Conservation (phyloP, 768 basidiomycete species). For the Mycena floridula region DNA sequence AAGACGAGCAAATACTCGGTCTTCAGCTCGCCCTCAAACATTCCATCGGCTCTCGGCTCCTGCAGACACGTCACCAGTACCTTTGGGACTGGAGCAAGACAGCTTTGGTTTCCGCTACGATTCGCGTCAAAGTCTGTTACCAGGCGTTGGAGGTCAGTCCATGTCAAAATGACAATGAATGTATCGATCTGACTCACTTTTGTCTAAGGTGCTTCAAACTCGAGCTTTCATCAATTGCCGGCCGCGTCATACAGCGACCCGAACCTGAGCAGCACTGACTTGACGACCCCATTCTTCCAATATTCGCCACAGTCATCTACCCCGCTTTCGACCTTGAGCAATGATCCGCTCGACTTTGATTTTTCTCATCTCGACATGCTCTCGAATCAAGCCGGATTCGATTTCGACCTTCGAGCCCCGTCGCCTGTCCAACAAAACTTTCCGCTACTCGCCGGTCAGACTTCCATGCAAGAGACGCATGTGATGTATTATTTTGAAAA, state of each 20-base stretch:
- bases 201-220: conserved; percentile 30
- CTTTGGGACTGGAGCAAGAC: conserved; percentile 16
- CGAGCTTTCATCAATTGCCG: conserved; percentile 29
- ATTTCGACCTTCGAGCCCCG: conserved; percentile 21
- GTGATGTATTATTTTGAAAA: conserved; percentile 73
- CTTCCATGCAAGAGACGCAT: conserved; percentile 45
- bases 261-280: conserved; percentile 22
- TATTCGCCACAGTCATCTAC: conserved; percentile 22
- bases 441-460: conserved; percentile 28
- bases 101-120: conserved; percentile 6
- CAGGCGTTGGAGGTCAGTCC: conserved; percentile 40
- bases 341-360: conserved; percentile 21
- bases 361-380: conserved; percentile 26
- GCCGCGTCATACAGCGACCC: conserved; percentile 27
- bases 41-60: conserved; percentile 27
- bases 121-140: conserved; percentile 29
- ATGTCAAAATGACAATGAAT: conserved; percentile 10
- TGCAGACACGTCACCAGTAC: conserved; percentile 13
- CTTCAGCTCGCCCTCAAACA: conserved; percentile 20
- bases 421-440: conserved; percentile 21
- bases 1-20: too few relatives aligned
- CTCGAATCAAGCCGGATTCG: conserved; percentile 27
- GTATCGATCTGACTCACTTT: conserved; percentile 10
- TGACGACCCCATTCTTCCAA: conserved; percentile 21
- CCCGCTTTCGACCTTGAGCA: conserved; percentile 22